Evolutionary conservation across 2,329 filamentous ascomycete species (phyloP), one percentile per base, ranked within the genome.

Genomic region (Cordyceps cateniannulata): DNA sequence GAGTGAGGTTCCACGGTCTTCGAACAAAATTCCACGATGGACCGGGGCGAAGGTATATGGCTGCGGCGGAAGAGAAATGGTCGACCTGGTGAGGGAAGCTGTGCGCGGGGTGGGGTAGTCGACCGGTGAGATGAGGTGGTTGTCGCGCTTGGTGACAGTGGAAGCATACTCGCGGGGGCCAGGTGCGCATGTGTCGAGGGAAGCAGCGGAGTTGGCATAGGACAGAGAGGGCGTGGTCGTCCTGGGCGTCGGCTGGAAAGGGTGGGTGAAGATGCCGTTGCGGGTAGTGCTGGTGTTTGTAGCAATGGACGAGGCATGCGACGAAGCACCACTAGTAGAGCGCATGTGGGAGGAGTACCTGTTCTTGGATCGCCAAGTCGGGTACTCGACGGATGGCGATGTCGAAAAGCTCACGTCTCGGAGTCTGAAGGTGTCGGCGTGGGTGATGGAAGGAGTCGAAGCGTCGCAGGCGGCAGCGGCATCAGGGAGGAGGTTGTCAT

Each of bases 231-330:
- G 83, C 62, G 84, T 85, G 50, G 82, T 81, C 1, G 83, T 83
- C 45, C 82, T 79, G 35, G 85, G 85, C 9, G 77, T 85, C 72
- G 87, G 85, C 69, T 86, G 83, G 65, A 86, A 87, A 27, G 85
- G 85, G 68, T 87, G 85, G 22, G 86, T 78, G 67, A 87, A 87
- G 35, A 77, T 72, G 61, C 77, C 76, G 61, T 74, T 75, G 61
- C 80, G 76, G 58, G 73, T n/a, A n/a, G n/a, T 63, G 54, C 72
- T 77, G 66, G 82, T 85, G 63, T 76, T 79, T 54, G 78, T 79
- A 27, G 82, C 84, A 8, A 81, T 77, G 58, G 83, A 76, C 10
- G 83, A 85, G 64, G 76, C 73, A 67, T 85, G 82, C 25, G 82
- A 85, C 25, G 82, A 85, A 55, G 79, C 78, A 61, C 81, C 82